These are phyloP conservation scores for Avena atlantica DNA, from an alignment of 176 grass and related monocot genomes.

Conservation along the genomic window DNA sequence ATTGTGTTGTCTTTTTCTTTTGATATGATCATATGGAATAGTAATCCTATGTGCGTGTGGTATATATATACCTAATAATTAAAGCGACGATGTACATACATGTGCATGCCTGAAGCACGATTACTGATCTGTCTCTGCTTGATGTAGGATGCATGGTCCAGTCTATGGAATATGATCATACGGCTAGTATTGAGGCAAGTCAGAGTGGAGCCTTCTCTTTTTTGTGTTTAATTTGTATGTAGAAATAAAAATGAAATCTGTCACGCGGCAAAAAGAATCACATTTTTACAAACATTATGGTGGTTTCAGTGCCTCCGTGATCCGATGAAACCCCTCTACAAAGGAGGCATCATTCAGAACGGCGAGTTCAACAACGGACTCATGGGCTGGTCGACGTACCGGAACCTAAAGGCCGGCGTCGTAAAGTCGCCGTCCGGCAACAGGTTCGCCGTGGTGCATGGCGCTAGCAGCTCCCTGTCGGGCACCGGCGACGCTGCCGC, in stretches of 20 bases:
- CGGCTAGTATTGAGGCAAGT: slow-evolving; percentile 60
- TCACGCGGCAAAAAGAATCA: background rate
- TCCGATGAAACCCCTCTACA: slow-evolving; percentile 53
- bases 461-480: slow-evolving; percentile 29
- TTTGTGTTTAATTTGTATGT: background rate
- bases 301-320: slow-evolving; percentile 58
- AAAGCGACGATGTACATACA: background rate
- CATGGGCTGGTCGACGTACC: slow-evolving; percentile 46
- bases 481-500: slow-evolving; percentile 31
- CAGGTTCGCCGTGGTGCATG: slow-evolving; percentile 36
- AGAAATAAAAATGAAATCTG: background rate
- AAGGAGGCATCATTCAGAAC: slow-evolving; percentile 60
- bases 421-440: slow-evolving; percentile 50
- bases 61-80: background rate
- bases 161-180: slow-evolving; percentile 61
- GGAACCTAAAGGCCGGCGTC: slow-evolving; percentile 14
- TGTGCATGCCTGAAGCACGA: background rate
- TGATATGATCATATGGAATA: background rate
- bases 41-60: too few relatives aligned
- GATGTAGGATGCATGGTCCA: slow-evolving; percentile 30
- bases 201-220: background rate
- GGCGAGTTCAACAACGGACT: slow-evolving; percentile 56
- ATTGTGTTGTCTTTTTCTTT: background rate
- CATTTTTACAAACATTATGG: background rate
- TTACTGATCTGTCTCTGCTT: background rate